Evolutionary conservation across 2,329 filamentous ascomycete species (phyloP).

Genomic region (Calycina herbarum): DNA sequence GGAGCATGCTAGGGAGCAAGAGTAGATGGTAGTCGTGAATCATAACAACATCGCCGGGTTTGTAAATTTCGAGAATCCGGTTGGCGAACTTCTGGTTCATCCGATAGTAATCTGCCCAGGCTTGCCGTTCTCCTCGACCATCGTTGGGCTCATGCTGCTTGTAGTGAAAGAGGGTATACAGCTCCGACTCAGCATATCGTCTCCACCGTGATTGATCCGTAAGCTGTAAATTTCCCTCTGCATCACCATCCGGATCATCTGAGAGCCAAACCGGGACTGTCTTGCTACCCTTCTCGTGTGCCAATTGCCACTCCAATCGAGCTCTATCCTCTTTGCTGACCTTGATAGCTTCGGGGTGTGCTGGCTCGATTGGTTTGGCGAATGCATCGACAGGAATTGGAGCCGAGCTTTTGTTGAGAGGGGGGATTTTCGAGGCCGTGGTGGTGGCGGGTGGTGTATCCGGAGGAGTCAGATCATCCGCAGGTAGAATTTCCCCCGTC

Average conservation of each 20-base stretch:
- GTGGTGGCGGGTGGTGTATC: slow-evolving; percentile 51
- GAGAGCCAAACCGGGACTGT: slow-evolving; percentile 88
- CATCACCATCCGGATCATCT: slow-evolving; percentile 68
- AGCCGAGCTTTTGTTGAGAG: slow-evolving; percentile 73
- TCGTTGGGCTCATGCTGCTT: slow-evolving; percentile 90
- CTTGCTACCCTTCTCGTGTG: slow-evolving; percentile 70
- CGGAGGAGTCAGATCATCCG: slow-evolving; percentile 48
- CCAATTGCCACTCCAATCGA: slow-evolving; percentile 72
- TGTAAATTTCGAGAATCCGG: slow-evolving; percentile 83
- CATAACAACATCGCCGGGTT: slow-evolving; percentile 87
- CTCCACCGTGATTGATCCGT: slow-evolving; percentile 86
- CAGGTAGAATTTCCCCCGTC: slow-evolving; percentile 80
- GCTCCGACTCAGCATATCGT: slow-evolving; percentile 84
- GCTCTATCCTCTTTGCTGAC: slow-evolving; percentile 70
- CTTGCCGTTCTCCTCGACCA: slow-evolving; percentile 74
- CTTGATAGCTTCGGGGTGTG: slow-evolving; percentile 66
- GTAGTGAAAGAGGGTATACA: slow-evolving; percentile 94
- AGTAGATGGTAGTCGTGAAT: slow-evolving; percentile 95
- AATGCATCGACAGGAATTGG: slow-evolving; percentile 72
- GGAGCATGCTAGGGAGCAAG: slow-evolving; percentile 82
- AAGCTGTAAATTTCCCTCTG: slow-evolving; percentile 66
- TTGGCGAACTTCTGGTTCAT: slow-evolving; percentile 94
- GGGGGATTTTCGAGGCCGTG: slow-evolving; percentile 45
- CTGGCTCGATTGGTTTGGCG: slow-evolving; percentile 55
- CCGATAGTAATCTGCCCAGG: slow-evolving; percentile 90